These are phyloP conservation scores for Saccharomycopsis capsularis DNA, from an alignment of 805 yeast genomes.

Conservation along the genomic window DNA sequence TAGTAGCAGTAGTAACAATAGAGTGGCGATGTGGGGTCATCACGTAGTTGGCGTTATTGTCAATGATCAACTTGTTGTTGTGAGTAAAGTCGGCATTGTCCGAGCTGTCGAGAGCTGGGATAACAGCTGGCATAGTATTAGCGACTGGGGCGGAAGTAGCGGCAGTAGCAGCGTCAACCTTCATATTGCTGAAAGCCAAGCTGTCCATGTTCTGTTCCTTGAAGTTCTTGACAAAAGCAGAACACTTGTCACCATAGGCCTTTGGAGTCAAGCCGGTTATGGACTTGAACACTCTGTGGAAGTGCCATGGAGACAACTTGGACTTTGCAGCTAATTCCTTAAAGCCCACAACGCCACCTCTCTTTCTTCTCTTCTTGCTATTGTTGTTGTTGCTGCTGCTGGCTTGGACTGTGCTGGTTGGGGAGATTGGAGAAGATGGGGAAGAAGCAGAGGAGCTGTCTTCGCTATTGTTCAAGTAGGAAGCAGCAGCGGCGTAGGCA, in stretches of 20 bases:
- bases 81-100: background rate
- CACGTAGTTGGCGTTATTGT: background rate
- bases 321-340: conserved; percentile 83
- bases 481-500: conserved; percentile 66
- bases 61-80: background rate
- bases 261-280: conserved; percentile 85
- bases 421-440: background rate
- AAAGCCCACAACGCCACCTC: conserved; percentile 78
- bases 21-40: background rate
- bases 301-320: conserved; percentile 85
- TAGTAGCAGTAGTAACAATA: background rate
- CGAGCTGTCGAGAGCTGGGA: background rate
- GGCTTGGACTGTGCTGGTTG: background rate
- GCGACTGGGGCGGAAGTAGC: conserved; percentile 2
- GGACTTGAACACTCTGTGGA: conserved; percentile 81
- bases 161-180: background rate
- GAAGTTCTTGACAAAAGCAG: conserved; percentile 32
- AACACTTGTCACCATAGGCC: conserved; percentile 61
- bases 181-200: background rate
- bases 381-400: conserved; percentile 17
- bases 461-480: conserved; percentile 26
- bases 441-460: conserved; percentile 11
- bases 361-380: conserved; percentile 42
- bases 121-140: background rate
- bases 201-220: background rate